Conservation (phyloP, 805 yeast genomes). For the Hyphopichia homilentoma region DNA sequence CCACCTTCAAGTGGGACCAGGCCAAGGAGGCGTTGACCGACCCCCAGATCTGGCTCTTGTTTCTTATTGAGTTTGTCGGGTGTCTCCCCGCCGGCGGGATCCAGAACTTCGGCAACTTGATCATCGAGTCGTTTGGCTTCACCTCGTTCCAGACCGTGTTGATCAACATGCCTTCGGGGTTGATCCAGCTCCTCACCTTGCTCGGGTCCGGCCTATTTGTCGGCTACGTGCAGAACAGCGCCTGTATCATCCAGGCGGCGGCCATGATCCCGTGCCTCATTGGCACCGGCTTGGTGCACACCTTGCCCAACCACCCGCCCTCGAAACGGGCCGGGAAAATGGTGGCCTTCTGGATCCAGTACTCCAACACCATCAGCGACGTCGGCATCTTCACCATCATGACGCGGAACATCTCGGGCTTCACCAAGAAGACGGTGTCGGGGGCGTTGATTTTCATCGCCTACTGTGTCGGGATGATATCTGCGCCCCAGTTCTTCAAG, state of each 20-base stretch:
- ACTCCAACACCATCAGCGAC: slow-evolving; percentile 7
- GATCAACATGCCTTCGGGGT: slow-evolving; percentile 7
- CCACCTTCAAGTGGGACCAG: slow-evolving; percentile 18
- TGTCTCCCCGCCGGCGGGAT: slow-evolving; percentile 36
- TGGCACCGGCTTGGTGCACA: slow-evolving; percentile 19
- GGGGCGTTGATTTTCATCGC: slow-evolving; percentile 6
- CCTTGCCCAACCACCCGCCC: too few relatives aligned
- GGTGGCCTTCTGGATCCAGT: slow-evolving; percentile 7
- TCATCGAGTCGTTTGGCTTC: slow-evolving; percentile 7
- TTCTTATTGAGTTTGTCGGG: slow-evolving; percentile 17
- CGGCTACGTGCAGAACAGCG: slow-evolving; percentile 2
- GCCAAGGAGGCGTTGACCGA: slow-evolving; percentile 31
- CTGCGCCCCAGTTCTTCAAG: slow-evolving; percentile 10
- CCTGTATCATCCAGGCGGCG: slow-evolving; percentile 5
- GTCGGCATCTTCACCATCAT: slow-evolving; percentile 5
- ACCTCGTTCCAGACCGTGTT: slow-evolving; percentile 4
- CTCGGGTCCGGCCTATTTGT: slow-evolving; percentile 6
- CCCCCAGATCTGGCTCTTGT: slow-evolving; percentile 34
- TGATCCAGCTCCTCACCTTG: slow-evolving; percentile 7
- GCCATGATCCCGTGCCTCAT: slow-evolving; percentile 14
- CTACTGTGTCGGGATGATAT: slow-evolving; percentile 9
- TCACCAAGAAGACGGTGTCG: slow-evolving; percentile 6
- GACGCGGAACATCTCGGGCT: slow-evolving; percentile 6
- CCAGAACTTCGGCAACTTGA: slow-evolving; percentile 31
- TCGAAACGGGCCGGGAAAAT: slow-evolving; percentile 1